phyloP scores from a whole-genome alignment of 495 filamentous ascomycete genomes.

The Aspergillus heteromorphus region DNA sequence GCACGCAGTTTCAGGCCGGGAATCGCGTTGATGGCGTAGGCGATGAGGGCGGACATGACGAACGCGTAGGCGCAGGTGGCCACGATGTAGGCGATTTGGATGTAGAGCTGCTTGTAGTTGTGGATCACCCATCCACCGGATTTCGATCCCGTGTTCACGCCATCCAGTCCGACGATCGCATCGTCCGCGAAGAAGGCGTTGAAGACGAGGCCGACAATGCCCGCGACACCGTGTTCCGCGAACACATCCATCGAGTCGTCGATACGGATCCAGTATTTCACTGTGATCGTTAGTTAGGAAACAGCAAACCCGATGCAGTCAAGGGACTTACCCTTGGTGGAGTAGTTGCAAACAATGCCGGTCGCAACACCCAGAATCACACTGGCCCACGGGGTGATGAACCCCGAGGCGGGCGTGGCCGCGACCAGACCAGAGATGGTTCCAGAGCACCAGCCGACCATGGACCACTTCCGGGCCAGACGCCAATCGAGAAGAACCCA shows the following conservation, averaged over 20 bases:
- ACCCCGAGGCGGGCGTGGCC: constrained; percentile 83
- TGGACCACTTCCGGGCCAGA: constrained; percentile 95
- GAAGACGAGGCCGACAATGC: constrained; percentile 87
- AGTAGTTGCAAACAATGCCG: constrained; percentile 84
- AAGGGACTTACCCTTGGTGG: constrained; percentile 67
- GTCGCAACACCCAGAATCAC: constrained; percentile 81
- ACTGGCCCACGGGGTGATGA: constrained; percentile 84
- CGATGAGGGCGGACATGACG: constrained; percentile 76
- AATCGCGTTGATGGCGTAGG: constrained; percentile 76
- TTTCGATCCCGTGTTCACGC: constrained; percentile 71
- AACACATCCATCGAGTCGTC: constrained; percentile 98
- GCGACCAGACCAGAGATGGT: constrained; percentile 86
- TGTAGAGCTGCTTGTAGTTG: constrained; percentile 84
- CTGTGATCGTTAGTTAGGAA: constrained; percentile 36
- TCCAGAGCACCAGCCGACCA: constrained; percentile 98
- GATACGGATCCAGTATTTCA: constrained; percentile 93
- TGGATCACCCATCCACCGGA: constrained; percentile 81
- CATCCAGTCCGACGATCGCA: constrained; percentile 90
- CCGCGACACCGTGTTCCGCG: constrained; percentile 93
- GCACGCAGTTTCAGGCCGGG: constrained; percentile 90
- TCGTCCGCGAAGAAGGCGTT: constrained; percentile 85
- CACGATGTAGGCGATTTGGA: constrained; percentile 85
- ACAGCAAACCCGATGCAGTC: background rate
- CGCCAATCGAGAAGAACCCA: constrained; percentile 95
- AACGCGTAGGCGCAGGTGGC: constrained; percentile 74